A percentile compares a stretch with the other conserved stretches of the same genome.
Conservation (phyloP, 805 yeast genomes). For the Saccharomycopsis fermentans region DNA sequence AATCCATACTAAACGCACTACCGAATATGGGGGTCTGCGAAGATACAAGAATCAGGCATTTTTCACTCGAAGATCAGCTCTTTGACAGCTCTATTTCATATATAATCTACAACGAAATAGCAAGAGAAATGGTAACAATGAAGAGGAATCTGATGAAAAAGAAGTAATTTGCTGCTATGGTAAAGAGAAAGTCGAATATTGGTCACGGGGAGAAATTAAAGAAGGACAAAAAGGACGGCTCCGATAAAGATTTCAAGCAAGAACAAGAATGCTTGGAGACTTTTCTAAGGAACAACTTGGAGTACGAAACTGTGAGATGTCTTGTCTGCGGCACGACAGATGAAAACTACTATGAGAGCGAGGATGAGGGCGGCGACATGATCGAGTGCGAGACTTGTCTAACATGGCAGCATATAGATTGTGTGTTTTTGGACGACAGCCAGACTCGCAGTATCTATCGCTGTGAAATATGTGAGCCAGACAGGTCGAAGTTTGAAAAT, state of each 20-base stretch:
- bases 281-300: neutral
- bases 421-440: constrained; percentile 40
- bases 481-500: constrained; percentile 24
- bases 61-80: too few species aligned
- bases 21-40: too few species aligned
- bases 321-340: constrained; percentile 52
- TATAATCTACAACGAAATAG: too few species aligned
- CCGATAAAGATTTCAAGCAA: neutral
- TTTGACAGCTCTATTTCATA: too few species aligned
- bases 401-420: constrained; percentile 64
- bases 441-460: constrained; percentile 38
- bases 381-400: constrained; percentile 56
- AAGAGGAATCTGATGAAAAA: too few species aligned
- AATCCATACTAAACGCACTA: too few species aligned
- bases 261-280: neutral
- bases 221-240: neutral
- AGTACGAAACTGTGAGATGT: constrained; percentile 39
- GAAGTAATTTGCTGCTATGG: too few species aligned
- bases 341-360: constrained; percentile 45
- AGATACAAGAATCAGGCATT: too few species aligned
- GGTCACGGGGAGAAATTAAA: too few species aligned
- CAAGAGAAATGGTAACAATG: too few species aligned
- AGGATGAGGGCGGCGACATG: constrained; percentile 46
- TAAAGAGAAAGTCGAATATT: too few species aligned
- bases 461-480: constrained; percentile 46